phyloP scores from a whole-genome alignment of 2,329 filamentous ascomycete genomes.

The Aureobasidium sp. region DNA sequence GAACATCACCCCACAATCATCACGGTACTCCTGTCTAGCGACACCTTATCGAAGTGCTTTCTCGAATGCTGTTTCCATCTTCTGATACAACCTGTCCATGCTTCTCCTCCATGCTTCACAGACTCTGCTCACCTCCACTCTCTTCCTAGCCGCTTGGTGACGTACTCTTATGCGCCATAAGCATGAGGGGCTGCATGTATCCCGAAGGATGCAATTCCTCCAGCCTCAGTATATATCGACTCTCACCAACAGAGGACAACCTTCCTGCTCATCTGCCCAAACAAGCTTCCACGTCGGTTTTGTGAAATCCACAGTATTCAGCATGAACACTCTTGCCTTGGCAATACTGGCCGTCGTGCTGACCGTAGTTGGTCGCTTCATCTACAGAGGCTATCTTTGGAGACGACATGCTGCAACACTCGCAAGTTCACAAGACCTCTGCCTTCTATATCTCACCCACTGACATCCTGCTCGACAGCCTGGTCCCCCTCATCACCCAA shows the following conservation, averaged over 20 bases:
- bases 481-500: slow-evolving; percentile 32
- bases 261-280: background rate
- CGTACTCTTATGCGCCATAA: background rate
- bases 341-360: slow-evolving; percentile 19
- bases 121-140: background rate
- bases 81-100: background rate
- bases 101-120: background rate
- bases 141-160: background rate
- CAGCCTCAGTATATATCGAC: background rate
- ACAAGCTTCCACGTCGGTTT: background rate
- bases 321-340: slow-evolving; percentile 15
- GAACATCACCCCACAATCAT: background rate
- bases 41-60: background rate
- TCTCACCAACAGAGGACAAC: background rate
- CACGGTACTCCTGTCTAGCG: background rate
- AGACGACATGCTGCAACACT: background rate
- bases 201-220: background rate
- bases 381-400: slow-evolving; percentile 19
- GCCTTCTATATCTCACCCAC: accelerated
- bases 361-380: slow-evolving; percentile 20
- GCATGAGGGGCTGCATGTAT: background rate
- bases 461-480: slow-evolving; percentile 21
- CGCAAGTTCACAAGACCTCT: background rate
- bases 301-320: background rate
- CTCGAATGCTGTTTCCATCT: background rate